phyloP scores from a whole-genome alignment of 352 stramenopile species.

The Globisporangium camurandrum region DNA sequence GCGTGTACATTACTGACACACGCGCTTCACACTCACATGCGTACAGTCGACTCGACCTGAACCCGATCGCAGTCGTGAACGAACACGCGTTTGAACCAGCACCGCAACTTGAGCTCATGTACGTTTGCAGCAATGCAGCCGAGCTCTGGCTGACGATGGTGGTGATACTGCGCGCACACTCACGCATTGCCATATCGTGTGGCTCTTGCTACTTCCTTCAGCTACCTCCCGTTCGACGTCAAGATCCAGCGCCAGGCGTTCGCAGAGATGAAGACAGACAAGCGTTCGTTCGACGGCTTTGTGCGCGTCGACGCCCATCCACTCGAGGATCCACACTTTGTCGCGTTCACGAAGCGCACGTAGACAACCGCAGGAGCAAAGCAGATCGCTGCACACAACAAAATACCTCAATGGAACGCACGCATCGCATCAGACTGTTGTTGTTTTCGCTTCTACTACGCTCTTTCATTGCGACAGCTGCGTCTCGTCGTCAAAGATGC shows the following conservation, averaged over 20 bases:
- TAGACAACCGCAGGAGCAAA: neutral
- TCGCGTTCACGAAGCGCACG: constrained; percentile 33
- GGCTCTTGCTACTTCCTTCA: too few species aligned
- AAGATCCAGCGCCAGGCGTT: constrained; percentile 72
- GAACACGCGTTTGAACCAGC: constrained; percentile 56
- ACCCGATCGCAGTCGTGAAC: constrained; percentile 62
- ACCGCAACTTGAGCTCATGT: constrained; percentile 64
- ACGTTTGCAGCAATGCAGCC: constrained; percentile 1
- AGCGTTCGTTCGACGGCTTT: constrained; percentile 55
- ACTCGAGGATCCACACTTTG: constrained; percentile 61
- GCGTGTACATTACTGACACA: neutral
- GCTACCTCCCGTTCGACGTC: constrained; percentile 66
- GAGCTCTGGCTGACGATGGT: neutral
- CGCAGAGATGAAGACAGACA: constrained; percentile 71
- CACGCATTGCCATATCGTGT: too few species aligned
- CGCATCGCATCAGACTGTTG: too few species aligned
- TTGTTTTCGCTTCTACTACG: neutral
- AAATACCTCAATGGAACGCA: too few species aligned
- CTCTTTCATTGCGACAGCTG: constrained; percentile 18
- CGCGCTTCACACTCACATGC: neutral
- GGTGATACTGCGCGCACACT: too few species aligned
- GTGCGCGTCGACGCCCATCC: constrained; percentile 33
- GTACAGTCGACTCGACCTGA: constrained; percentile 58
- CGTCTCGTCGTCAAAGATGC: constrained; percentile 34
- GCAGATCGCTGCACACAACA: too few species aligned